Conservation (phyloP, 441 rosid species). For the Corymbia calophylla region DNA sequence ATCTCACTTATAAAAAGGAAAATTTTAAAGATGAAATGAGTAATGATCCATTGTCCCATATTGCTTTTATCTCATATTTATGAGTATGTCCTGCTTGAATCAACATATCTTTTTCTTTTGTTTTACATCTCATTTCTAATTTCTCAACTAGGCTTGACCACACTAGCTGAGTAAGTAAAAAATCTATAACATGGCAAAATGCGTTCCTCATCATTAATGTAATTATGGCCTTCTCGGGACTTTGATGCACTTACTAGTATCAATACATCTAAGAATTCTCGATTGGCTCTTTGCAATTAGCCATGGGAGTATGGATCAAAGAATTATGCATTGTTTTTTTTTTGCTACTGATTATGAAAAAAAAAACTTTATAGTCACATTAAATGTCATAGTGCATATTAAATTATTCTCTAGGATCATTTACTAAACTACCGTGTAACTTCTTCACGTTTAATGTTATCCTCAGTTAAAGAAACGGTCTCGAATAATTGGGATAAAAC, state of each 20-base stretch:
- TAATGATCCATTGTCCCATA: neutral
- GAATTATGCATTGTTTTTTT: neutral
- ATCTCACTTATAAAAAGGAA: neutral
- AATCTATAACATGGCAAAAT: neutral
- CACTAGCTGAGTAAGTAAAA: neutral
- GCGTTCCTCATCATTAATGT: neutral
- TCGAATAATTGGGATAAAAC: neutral
- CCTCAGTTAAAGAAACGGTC: neutral
- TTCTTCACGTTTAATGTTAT: neutral
- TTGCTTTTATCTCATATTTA: neutral
- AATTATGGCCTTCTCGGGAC: neutral
- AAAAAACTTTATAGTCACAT: neutral
- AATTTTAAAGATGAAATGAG: neutral
- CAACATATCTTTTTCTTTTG: neutral
- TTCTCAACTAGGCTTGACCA: neutral
- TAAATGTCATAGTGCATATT: neutral
- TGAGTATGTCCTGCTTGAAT: neutral
- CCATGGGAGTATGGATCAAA: neutral
- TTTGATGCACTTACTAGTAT: neutral
- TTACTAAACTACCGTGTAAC: neutral
- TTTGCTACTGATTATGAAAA: neutral
- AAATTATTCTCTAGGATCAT: neutral
- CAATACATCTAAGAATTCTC: neutral
- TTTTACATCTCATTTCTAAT: neutral
- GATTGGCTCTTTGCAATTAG: neutral